Conservation (phyloP, 805 yeast genomes). For the Ogataea ramenticola region DNA sequence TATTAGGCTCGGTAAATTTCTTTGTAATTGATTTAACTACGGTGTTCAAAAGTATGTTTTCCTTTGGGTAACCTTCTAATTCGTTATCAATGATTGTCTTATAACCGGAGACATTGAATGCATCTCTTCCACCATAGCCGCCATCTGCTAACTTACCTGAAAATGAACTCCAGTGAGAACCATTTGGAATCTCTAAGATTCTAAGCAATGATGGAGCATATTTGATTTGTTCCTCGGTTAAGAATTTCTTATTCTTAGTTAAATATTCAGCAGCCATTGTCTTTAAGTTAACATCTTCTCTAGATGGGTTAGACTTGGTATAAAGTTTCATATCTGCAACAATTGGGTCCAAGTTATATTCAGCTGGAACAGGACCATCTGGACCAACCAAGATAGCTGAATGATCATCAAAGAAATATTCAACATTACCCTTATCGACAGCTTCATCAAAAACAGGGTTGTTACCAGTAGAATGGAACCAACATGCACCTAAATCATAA, state of each 20-base stretch:
- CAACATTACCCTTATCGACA: slow-evolving; percentile 15
- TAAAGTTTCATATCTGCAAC: slow-evolving; percentile 25
- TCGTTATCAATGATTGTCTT: slow-evolving; percentile 21
- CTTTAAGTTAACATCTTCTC: slow-evolving; percentile 18
- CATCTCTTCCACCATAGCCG: slow-evolving; percentile 25
- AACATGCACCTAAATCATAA: slow-evolving; percentile 46
- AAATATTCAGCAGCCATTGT: slow-evolving; percentile 19
- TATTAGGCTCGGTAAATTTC: slow-evolving; percentile 2
- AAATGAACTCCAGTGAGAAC: slow-evolving; percentile 23
- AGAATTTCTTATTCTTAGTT: slow-evolving; percentile 7
- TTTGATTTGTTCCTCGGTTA: slow-evolving; percentile 19
- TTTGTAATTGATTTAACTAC: slow-evolving; percentile 24
- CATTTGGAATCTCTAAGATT: slow-evolving; percentile 22
- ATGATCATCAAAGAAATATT: slow-evolving; percentile 24
- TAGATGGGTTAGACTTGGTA: slow-evolving; percentile 25
- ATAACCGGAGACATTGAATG: slow-evolving; percentile 21
- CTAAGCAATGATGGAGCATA: slow-evolving; percentile 23
- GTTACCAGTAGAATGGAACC: slow-evolving; percentile 44
- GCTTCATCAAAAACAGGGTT: slow-evolving; percentile 31
- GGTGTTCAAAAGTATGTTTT: slow-evolving; percentile 11
- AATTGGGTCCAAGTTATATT: slow-evolving; percentile 24
- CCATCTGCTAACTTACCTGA: slow-evolving; percentile 19
- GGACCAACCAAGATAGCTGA: slow-evolving; percentile 24
- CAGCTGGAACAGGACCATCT: slow-evolving; percentile 16
- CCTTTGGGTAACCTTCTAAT: slow-evolving; percentile 17